Base-by-base conservation (phyloP, 257 asterid genomes). In the Solanum phureja region DNA sequence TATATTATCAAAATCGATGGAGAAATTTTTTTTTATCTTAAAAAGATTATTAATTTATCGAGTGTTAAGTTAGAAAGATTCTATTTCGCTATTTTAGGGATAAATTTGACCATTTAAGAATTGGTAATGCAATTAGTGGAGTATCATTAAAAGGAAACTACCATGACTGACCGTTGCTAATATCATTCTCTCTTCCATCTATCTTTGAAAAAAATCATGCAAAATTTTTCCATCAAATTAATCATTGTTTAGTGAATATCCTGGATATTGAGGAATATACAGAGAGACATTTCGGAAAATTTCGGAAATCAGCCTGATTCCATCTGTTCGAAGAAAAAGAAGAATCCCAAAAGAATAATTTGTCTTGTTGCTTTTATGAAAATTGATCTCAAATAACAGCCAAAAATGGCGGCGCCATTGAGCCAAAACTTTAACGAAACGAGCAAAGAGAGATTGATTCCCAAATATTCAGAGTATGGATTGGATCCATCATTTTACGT, bases 401-500 rank as follows among this genome's bases (percentile, higher is more conserved):
- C 7, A 74, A 64, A 66, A 27, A 87, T 87, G 89, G 86, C 89
- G 6, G 83, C 37, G 84, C 84, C 89, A 11, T 68, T 86, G 66
- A 83, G 66, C 60, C 56, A 18, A 52, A 88, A 79, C 75, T 88
- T 88, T 38, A 18, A 52, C 14, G 87, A 86, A 52, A 60, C 76
- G 42, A 69, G 79, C 87, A 89, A 73, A 86, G 90, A 86, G 38
- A 46, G 88, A 62, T 68, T 88, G 84, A 40, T 88, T 52, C 60
- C 88, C 69, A 49, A 40, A 21, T 18, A 75, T 72, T 33, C 72
- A 71, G 87, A 71, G 62, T 71, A 82, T 72, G 89, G 87, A 82
- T 87, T 49, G 29, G 87, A 66, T 72, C 62, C 24, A 3, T 76
- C 72, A 11, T 37, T 44, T 46, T 38, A 9, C 27, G 31, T 37